Evolutionary conservation across 225 moss, liverwort and hornwort genomes (phyloP), one percentile per base, ranked within the genome.

Genomic region (Pseudoscleropodium purum): DNA sequence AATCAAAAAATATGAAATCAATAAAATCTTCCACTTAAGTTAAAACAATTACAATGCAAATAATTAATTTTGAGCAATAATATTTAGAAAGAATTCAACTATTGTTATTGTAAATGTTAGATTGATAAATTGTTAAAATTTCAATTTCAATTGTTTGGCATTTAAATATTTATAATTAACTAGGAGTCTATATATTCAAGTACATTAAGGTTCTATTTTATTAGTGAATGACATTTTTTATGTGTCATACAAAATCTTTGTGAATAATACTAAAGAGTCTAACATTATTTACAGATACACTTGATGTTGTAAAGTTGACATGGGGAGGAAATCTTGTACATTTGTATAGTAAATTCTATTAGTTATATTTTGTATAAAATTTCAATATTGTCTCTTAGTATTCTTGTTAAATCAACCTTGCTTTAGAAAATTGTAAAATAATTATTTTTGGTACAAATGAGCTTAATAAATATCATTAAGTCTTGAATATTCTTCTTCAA

Each of bases 61-160:
- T 11, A 24, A n/a, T 10, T 26, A n/a, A 10, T n/a, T 0, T 57
- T 17, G 17, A 57, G 2, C 10, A 26, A 57, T 0, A n/a, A 37
- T 26, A 15, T 9, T 21, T 24, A 0, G 24, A 23, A 49, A 77
- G 1, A 15, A 10, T 4, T 56, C 0, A 10, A 37, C 37, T 56
- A 37, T 34, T 57, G 0, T 26, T n/a, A 10, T 37, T 79, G 2
- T 15, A 25, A 15, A 17, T 10, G 6, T 11, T 3, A 5, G 24
- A 57, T 16, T 25, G 6, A 56, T 37, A 37, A 14, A 5, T 34
- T 49, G 7, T 21, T 20, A 7, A 18, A 33, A 5, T 37, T 13
- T 49, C 8, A 52, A 4, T 26, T 57, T n/a, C 0, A 16, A 7
- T 16, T 57, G 3, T n/a, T 37, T 34, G 10, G 9, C 14, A 54